These are phyloP conservation scores for Neurospora hispaniola DNA, from an alignment of 495 filamentous ascomycete genomes.

Conservation along the genomic window DNA sequence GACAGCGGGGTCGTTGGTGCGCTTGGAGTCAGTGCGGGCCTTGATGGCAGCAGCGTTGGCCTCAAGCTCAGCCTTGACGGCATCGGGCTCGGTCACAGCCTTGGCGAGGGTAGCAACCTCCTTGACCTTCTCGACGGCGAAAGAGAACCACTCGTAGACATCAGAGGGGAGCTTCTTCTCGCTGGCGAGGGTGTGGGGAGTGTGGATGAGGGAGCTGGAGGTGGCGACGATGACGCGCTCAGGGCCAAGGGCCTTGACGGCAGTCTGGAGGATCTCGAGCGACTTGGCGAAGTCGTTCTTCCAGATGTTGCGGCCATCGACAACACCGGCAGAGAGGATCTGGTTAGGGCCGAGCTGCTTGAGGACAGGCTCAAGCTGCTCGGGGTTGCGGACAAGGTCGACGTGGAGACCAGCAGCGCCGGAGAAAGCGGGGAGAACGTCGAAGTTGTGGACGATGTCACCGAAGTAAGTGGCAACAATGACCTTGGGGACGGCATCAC, in stretches of 20 bases:
- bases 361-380: slow-evolving; percentile 90
- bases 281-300: slow-evolving; percentile 95
- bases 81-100: slow-evolving; percentile 80
- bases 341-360: slow-evolving; percentile 83
- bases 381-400: slow-evolving; percentile 92
- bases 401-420: slow-evolving; percentile 76
- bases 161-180: slow-evolving; percentile 94
- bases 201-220: slow-evolving; percentile 94
- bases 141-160: slow-evolving; percentile 96
- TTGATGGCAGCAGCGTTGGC: slow-evolving; percentile 89
- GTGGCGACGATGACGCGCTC: slow-evolving; percentile 93
- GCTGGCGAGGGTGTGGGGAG: slow-evolving; percentile 89
- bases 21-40: slow-evolving; percentile 76
- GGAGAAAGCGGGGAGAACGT: slow-evolving; percentile 56
- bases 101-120: slow-evolving; percentile 93
- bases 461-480: slow-evolving; percentile 95
- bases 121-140: slow-evolving; percentile 85
- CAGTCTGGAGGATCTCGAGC: slow-evolving; percentile 77
- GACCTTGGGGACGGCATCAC: slow-evolving; percentile 67
- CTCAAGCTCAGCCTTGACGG: slow-evolving; percentile 77
- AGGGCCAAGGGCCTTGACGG: slow-evolving; percentile 86
- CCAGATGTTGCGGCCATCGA: slow-evolving; percentile 99
- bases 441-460: slow-evolving; percentile 97
- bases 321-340: slow-evolving; percentile 84
- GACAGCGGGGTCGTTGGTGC: slow-evolving; percentile 92